Evolutionary conservation across 345 rosid species (phyloP), one percentile per base, ranked within the genome.

Genomic region (Excoecaria cochinchinensis): DNA sequence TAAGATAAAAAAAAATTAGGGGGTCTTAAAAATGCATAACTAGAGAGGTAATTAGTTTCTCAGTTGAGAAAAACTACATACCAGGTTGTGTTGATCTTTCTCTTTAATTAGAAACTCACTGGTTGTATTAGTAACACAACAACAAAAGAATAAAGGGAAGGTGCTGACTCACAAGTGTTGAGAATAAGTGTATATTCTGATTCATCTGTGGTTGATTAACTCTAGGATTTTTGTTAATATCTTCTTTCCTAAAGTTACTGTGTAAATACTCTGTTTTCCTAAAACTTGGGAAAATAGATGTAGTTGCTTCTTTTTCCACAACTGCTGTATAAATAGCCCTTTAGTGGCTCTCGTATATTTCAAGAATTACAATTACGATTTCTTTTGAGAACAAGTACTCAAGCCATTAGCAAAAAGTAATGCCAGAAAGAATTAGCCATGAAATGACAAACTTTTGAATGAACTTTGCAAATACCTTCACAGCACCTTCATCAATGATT

Each of bases 401-500:
- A 63, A 63, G n/a, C 46, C 17, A 31, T 63, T 63, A 58, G 13
- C 36, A 68, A 7, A 72, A 42, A 66, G 60, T 19, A 13, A 14
- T 14, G 58, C 39, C 56, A 60, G 15, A 60, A 5, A 59, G 4
- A 65, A n/a, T 40, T n/a, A 19, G 15, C 16, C 61, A 50, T 11
- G 42, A 74, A 22, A 67, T 19, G 9, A 51, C 11, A 21, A 58
- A 25, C 24, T 14, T 44, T 56, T 44, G 39, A 3, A 31, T 22
- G 36, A 11, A 16, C 21, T 39, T 47, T 40, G 63, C 38, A 71
- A 40, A 31, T 80, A 85, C 88, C 88, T 85, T 85, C 31, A 76
- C 79, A 40, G 89, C 86, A 74, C 89, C 86, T 67, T 86, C 89
- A 79, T 86, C 89, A 51, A 86, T 71, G 62, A 86, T 82, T 70